A percentile compares a stretch with the other conserved stretches of the same genome.
phyloP scores from a whole-genome alignment of 148 eudicot genomes.

The Rheum nobile region DNA sequence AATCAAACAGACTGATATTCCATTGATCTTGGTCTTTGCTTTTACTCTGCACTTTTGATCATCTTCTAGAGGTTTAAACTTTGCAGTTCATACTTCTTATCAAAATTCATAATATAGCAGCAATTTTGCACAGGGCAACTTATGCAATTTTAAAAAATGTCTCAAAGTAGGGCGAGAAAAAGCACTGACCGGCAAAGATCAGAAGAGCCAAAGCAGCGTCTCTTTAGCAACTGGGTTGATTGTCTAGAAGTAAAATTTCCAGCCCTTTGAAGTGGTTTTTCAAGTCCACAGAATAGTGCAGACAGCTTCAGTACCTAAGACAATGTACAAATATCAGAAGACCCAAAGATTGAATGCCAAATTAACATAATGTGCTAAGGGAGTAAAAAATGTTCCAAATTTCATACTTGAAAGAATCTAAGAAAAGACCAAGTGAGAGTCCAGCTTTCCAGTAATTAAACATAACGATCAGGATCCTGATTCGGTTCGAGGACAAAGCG shows the following conservation, averaged over 20 bases:
- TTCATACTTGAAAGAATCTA: slow-evolving; percentile 87
- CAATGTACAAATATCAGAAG: neutral
- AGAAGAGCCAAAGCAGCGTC: neutral
- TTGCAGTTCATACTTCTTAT: too few relatives aligned
- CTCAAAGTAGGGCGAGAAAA: neutral
- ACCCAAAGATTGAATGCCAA: neutral
- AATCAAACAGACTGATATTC: neutral
- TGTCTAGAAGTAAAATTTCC: neutral
- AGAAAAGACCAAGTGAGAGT: slow-evolving; percentile 69
- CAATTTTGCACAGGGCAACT: neutral
- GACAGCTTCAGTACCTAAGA: neutral
- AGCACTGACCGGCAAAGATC: neutral
- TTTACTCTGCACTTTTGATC: neutral
- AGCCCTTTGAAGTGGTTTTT: neutral
- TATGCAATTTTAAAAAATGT: neutral
- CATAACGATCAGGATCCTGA: slow-evolving; percentile 36
- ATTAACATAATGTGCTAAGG: neutral
- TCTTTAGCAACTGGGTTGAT: neutral
- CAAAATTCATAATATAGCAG: neutral
- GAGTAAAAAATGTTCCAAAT: slow-evolving; percentile 7
- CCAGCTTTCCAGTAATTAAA: slow-evolving; percentile 93
- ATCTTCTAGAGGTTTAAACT: too few relatives aligned
- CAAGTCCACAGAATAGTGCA: neutral
- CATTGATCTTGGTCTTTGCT: neutral
- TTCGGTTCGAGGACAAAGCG: slow-evolving; percentile 29